Percentiles rank a stretch among this genome's conserved stretches.
phyloP scores from a whole-genome alignment of 331 rosid genomes.

The Phaseolus coccineus region DNA sequence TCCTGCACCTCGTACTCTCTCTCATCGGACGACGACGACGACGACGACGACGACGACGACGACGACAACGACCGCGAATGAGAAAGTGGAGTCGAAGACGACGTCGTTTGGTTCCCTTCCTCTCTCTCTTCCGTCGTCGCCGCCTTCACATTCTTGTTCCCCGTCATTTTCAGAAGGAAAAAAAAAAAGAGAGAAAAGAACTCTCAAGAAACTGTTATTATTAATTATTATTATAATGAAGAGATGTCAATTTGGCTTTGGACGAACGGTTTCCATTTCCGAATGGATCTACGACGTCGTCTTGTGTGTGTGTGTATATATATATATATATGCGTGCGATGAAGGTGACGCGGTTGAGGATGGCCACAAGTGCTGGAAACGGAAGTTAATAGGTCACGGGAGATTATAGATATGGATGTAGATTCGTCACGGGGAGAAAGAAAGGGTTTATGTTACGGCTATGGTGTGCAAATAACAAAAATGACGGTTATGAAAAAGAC shows the following conservation, averaged over 20 bases:
- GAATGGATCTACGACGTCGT: background rate
- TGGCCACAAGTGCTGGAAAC: constrained; percentile 8
- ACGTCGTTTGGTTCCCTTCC: constrained; percentile 25
- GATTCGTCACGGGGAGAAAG: constrained; percentile 26
- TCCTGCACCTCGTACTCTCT: constrained; percentile 65
- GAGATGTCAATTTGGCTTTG: background rate
- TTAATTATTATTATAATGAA: background rate
- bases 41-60: no score
- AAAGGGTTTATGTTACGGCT: constrained; percentile 27
- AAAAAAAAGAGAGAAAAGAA: background rate
- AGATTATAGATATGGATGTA: background rate
- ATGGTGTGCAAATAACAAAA: background rate
- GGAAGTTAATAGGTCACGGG: constrained; percentile 17
- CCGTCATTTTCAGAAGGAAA: background rate
- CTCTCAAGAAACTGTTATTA: background rate
- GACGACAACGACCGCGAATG: constrained; percentile 4
- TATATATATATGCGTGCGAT: background rate
- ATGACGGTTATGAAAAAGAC: constrained; percentile 18
- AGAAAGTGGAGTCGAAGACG: constrained; percentile 11
- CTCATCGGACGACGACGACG: constrained; percentile 46
- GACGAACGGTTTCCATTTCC: background rate
- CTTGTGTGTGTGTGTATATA: background rate
- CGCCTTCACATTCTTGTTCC: constrained; percentile 15
- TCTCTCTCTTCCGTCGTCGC: background rate
- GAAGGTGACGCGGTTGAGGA: background rate